Evolutionary conservation across 768 basidiomycete genomes (phyloP).

Genomic region (Coprinellus micaceus): DNA sequence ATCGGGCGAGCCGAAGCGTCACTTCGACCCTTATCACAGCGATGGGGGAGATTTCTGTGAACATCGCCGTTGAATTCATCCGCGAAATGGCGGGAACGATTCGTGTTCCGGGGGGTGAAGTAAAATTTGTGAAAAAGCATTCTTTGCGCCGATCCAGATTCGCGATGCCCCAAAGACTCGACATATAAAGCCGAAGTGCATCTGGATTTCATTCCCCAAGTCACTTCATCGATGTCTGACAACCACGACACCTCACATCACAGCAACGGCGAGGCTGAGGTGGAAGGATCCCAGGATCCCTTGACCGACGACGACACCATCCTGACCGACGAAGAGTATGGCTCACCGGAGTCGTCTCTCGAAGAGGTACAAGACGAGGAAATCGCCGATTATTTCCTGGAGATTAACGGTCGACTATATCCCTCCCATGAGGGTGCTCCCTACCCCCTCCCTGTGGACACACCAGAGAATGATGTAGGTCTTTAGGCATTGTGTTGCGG

Average conservation of each 20-base stretch:
- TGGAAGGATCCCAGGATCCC: background rate
- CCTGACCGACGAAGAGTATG: constrained; percentile 18
- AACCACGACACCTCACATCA: background rate
- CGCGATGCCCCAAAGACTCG: background rate
- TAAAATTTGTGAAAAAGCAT: too few relatives aligned
- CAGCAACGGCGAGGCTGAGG: background rate
- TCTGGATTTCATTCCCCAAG: background rate
- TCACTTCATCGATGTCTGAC: background rate
- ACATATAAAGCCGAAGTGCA: background rate
- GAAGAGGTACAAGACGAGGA: constrained; percentile 47
- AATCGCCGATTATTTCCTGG: constrained; percentile 57
- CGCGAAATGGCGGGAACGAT: too few relatives aligned
- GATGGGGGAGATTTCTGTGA: too few relatives aligned
- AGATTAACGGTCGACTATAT: constrained; percentile 60
- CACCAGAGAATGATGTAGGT: constrained; percentile 63
- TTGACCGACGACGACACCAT: constrained; percentile 12
- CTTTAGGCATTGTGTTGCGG: background rate
- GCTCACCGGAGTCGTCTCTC: constrained; percentile 11
- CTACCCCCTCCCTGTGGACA: constrained; percentile 74
- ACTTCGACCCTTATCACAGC: too few relatives aligned
- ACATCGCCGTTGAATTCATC: too few relatives aligned
- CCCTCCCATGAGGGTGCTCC: constrained; percentile 60
- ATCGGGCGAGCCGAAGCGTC: too few relatives aligned
- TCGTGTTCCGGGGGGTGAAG: too few relatives aligned
- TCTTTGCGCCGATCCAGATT: background rate